Evolutionary conservation across 2,329 filamentous ascomycete genomes (phyloP).

Genomic region (Arachnomyces sp.): DNA sequence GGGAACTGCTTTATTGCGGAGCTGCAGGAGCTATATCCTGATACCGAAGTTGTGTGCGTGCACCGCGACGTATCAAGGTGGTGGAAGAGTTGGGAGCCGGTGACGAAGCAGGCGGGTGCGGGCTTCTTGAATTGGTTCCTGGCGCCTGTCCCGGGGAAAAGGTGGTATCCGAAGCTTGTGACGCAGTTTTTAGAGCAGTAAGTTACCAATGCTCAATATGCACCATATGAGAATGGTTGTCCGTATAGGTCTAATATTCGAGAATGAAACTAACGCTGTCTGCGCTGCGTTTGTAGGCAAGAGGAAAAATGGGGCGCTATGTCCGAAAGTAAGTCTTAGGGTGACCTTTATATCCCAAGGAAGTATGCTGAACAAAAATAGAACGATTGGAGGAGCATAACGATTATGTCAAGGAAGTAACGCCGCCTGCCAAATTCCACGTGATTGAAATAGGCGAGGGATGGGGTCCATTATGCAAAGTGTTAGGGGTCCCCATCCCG

Average conservation of each 20-base stretch:
- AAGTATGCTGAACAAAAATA: background rate
- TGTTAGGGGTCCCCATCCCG: slow-evolving; percentile 30
- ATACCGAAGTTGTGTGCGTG: slow-evolving; percentile 42
- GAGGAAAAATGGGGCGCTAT: background rate
- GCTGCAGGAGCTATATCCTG: slow-evolving; percentile 42
- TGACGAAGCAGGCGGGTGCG: slow-evolving; percentile 6
- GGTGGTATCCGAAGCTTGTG: slow-evolving; percentile 4
- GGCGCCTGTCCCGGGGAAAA: slow-evolving; percentile 2
- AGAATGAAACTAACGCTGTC: no score
- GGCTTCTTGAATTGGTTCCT: slow-evolving; percentile 7
- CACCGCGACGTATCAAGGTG: slow-evolving; percentile 36
- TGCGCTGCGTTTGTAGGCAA: slow-evolving; percentile 5
- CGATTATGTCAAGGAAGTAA: background rate
- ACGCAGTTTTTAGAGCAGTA: slow-evolving; percentile 4
- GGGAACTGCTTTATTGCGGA: slow-evolving; percentile 37
- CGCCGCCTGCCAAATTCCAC: background rate
- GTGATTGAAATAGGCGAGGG: slow-evolving; percentile 23
- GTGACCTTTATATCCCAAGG: background rate
- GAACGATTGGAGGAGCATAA: background rate
- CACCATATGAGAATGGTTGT: slow-evolving; percentile 8
- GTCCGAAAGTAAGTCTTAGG: no score
- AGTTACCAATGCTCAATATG: slow-evolving; percentile 7
- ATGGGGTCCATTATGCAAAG: slow-evolving; percentile 38
- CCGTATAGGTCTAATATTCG: slow-evolving; percentile 3
- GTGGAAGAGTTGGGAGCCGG: slow-evolving; percentile 23